Base-by-base conservation (phyloP, 306 rosid genomes). In the Lagenaria siceraria region DNA sequence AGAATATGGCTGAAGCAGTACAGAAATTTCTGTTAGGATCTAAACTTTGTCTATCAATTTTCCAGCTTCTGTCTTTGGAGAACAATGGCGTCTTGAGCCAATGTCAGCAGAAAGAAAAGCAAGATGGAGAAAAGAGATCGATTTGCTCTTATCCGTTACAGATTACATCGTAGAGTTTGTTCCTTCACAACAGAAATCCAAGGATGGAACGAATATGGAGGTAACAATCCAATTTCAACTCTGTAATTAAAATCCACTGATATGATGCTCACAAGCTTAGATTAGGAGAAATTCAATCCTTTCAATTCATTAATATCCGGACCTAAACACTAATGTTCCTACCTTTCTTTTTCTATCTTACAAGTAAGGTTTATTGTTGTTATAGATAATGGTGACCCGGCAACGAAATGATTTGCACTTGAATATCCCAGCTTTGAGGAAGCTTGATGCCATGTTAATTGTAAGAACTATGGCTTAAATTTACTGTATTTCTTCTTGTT, bases 51-150 rank as follows among this genome's bases (percentile, higher is more conserved):
- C 53, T 65, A 18, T 18, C n/a, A 42, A 65, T 19, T 46, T 13
- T 84, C 76, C 92, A 96, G 99, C 99, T 84, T 89, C 99, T 53
- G 89, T 92, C 79, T 96, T 92, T 5, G 98, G 99, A 13, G 98
- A 92, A 82, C 97, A 90, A 83, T 79, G 76, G 78, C 91, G 93
- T 17, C 86, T 96, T 66, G 98, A 92, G 85, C 99, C 98, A 17
- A 96, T 96, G 99, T 81, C 90, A 0, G 74, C 49, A 1, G 97
- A 92, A 40, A 88, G 93, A 82, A 92, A 90, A 85, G 76, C 89
- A 64, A 87, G 90, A 81, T 96, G 99, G 99, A 86, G 83, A 78
- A 96, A 89, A 80, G 99, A 96, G 82, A 83, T 92, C 10, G 93
- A 88, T 62, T 89, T 88, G 98, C 96, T 96, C 78, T 87, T 92